These are phyloP conservation scores for Populus hybrid DNA, from an alignment of 441 rosid genomes.

Conservation along the genomic window DNA sequence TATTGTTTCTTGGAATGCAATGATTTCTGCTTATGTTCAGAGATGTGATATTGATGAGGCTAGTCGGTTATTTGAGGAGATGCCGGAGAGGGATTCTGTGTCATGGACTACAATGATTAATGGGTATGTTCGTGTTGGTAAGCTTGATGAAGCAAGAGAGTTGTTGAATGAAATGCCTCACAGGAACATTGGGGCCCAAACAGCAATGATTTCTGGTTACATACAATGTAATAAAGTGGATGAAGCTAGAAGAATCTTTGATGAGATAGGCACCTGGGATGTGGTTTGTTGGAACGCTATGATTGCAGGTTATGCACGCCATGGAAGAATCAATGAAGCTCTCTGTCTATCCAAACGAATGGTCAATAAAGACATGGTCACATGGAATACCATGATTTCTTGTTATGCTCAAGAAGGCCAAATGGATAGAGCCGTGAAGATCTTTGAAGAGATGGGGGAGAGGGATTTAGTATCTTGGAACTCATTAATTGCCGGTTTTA, in stretches of 20 bases:
- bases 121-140: slow-evolving; percentile 29
- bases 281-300: slow-evolving; percentile 35
- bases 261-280: slow-evolving; percentile 24
- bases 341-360: slow-evolving; percentile 25
- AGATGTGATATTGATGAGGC: slow-evolving; percentile 26
- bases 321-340: slow-evolving; percentile 36
- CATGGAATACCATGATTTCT: slow-evolving; percentile 41
- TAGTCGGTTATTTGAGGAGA: slow-evolving; percentile 24
- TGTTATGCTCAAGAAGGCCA: slow-evolving; percentile 33
- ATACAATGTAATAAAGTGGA: slow-evolving; percentile 20
- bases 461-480: slow-evolving; percentile 42
- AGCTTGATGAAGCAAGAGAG: slow-evolving; percentile 31
- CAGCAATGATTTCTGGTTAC: slow-evolving; percentile 36
- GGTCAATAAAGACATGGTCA: slow-evolving; percentile 28
- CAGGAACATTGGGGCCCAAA: slow-evolving; percentile 23
- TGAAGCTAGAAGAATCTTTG: slow-evolving; percentile 28
- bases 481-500: slow-evolving; percentile 32
- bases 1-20: slow-evolving; percentile 34
- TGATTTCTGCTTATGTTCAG: slow-evolving; percentile 29
- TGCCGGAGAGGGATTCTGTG: slow-evolving; percentile 27
- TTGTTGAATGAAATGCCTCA: slow-evolving; percentile 26
- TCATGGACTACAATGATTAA: slow-evolving; percentile 38
- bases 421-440: slow-evolving; percentile 17
- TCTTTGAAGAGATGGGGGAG: slow-evolving; percentile 29
- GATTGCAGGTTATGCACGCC: slow-evolving; percentile 29